Percentiles rank a stretch among this genome's conserved stretches.
Conservation (phyloP, 805 yeast genomes). For the Myxozyma nipponensis region DNA sequence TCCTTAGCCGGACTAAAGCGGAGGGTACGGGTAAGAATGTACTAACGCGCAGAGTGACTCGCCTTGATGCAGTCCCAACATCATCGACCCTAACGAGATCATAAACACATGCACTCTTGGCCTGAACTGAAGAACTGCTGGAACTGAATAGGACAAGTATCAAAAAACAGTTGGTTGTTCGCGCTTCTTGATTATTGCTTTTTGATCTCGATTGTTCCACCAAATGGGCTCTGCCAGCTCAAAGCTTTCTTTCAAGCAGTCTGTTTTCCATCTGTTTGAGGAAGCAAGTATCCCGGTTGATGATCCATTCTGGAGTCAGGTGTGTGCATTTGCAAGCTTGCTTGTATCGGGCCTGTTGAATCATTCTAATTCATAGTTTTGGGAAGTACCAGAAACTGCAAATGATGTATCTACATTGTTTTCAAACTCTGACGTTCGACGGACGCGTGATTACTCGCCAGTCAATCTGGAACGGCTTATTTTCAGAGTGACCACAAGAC, state of each 20-base stretch:
- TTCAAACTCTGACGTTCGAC: constrained; percentile 54
- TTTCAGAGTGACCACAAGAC: constrained; percentile 36
- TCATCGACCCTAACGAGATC: too few species aligned
- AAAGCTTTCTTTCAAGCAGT: constrained; percentile 55
- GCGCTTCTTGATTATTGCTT: too few species aligned
- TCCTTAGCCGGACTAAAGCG: too few species aligned
- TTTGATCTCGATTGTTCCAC: too few species aligned
- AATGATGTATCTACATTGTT: constrained; percentile 58
- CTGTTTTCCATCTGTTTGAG: constrained; percentile 50
- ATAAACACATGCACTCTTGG: too few species aligned
- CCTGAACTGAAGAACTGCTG: too few species aligned
- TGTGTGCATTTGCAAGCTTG: constrained; percentile 10
- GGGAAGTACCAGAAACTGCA: constrained; percentile 49
- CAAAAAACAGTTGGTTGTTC: too few species aligned
- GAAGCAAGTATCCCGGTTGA: constrained; percentile 35
- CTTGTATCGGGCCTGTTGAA: background rate
- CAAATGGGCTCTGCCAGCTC: constrained; percentile 81
- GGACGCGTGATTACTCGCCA: constrained; percentile 55
- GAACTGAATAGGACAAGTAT: too few species aligned
- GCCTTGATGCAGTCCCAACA: too few species aligned
- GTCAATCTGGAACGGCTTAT: constrained; percentile 56
- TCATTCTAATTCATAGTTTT: constrained; percentile 36
- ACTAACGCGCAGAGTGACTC: too few species aligned
- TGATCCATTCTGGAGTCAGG: constrained; percentile 44
- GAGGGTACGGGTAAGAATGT: too few species aligned